phyloP scores from a whole-genome alignment of 257 asterid species.

The Schizonepeta tenuifolia region DNA sequence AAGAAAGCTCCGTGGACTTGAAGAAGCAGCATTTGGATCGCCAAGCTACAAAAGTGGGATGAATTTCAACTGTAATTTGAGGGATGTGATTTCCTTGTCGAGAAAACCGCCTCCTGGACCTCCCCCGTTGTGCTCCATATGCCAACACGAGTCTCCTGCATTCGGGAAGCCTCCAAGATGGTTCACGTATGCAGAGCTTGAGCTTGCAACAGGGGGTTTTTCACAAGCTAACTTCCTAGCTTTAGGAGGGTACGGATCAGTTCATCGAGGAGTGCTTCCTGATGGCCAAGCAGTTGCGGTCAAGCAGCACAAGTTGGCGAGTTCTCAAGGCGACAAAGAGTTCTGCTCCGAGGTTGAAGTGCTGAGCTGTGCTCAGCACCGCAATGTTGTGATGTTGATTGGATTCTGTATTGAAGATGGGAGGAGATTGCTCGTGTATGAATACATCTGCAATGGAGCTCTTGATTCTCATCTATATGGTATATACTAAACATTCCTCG shows the following conservation, averaged over 20 bases:
- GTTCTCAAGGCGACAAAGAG: conserved; percentile 96
- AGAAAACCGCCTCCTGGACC: conserved; percentile 67
- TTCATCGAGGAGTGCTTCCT: conserved; percentile 81
- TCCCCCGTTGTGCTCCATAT: conserved; percentile 92
- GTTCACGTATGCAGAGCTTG: conserved; percentile 85
- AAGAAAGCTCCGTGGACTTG: conserved; percentile 59
- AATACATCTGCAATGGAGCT: conserved; percentile 92
- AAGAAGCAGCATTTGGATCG: conserved; percentile 54
- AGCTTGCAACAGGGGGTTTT: conserved; percentile 87
- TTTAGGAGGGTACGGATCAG: conserved; percentile 95
- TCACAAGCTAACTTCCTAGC: conserved; percentile 82
- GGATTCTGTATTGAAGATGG: conserved; percentile 94
- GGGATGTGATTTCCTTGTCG: conserved; percentile 73
- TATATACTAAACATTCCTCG: conserved; percentile 36
- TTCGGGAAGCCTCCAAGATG: conserved; percentile 97
- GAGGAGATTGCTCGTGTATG: conserved; percentile 81
- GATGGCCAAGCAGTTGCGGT: conserved; percentile 92
- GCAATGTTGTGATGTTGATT: conserved; percentile 89
- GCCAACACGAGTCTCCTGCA: conserved; percentile 88
- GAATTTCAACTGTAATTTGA: conserved; percentile 62
- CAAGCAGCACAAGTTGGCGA: conserved; percentile 92
- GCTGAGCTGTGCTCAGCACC: conserved; percentile 94
- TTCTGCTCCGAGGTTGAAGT: conserved; percentile 98
- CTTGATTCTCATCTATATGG: conserved; percentile 93
- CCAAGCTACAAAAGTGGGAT: conserved; percentile 59